Conservation (phyloP, 1,284 basidiomycete genomes). For the Irpex sp. region DNA sequence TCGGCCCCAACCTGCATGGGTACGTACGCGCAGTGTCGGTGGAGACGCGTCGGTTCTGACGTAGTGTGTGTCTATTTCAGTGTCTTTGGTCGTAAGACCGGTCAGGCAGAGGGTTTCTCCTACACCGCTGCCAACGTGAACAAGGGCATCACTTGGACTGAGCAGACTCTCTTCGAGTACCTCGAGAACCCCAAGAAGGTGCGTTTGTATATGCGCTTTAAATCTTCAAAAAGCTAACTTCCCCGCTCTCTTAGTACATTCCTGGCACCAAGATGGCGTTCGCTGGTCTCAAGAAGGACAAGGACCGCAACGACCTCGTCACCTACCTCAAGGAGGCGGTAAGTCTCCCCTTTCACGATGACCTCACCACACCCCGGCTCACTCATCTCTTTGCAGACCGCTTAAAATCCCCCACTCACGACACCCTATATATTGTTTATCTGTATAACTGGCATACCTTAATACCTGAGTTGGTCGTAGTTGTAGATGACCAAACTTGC, state of each 20-base stretch:
- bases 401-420: conserved; percentile 11
- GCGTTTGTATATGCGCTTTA: conserved; percentile 16
- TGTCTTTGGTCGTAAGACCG: conserved; percentile 86
- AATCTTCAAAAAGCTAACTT: background rate
- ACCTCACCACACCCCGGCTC: background rate
- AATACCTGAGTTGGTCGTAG: conserved; percentile 12
- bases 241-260: conserved; percentile 63
- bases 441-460: conserved; percentile 10
- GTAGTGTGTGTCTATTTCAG: conserved; percentile 30
- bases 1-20: conserved; percentile 96
- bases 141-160: conserved; percentile 88
- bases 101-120: conserved; percentile 82
- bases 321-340: conserved; percentile 74
- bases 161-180: conserved; percentile 91
- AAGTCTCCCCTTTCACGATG: conserved; percentile 18
- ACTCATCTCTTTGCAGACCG: conserved; percentile 9
- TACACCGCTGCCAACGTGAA: conserved; percentile 97
- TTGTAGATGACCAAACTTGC: conserved; percentile 8
- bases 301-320: conserved; percentile 91
- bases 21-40: conserved; percentile 33
- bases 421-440: background rate
- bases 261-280: conserved; percentile 98
- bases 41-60: conserved; percentile 10
- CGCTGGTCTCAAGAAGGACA: conserved; percentile 95
- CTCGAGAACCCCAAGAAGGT: conserved; percentile 97